Base-by-base conservation (phyloP, 2,329 filamentous ascomycete genomes). In the Ceratocystis destructans region DNA sequence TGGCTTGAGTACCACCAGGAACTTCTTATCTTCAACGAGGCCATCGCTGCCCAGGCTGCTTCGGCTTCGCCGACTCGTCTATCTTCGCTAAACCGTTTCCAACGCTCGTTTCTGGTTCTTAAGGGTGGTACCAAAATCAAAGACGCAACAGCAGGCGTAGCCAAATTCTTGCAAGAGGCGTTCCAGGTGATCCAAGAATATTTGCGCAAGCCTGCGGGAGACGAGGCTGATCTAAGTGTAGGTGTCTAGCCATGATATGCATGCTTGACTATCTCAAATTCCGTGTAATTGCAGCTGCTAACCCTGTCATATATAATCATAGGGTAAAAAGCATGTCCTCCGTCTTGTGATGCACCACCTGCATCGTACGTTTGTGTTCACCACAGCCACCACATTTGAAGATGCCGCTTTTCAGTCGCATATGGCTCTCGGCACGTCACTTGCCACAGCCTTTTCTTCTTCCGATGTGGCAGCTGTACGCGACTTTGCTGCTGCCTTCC, bases 351-450 rank as follows among this genome's bases (percentile, higher is more conserved):
- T 82, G 64, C 79, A 81, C 67, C 84, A 81, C 70, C 80, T 85
- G 75, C 78, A 79, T 72, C 77, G 80, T 22, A 86, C 82, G 0
- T 77, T 82, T 66, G 70, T 71, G 0, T 76, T 84, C 41, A 76
- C 80, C 1, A 78, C 76, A 12, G 73, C 73, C 0, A 25, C 71
- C 3, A 71, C 73, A 0, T 87, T 87, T 69, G 82, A 87, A 66
- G 85, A 87, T 70, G 83, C 83, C 17, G 78, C 76, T 44, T 87
- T 87, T 73, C 84, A 85, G 71, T 84, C 84, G 33, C 84, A 87
- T 71, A 74, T 87, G 15, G 75, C 77, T 0, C 79, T 83, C 64
- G 80, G 81, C 7, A 8, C 41, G 4, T 48, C 64, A 1, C 65
- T 66, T 28, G 57, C 66, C 17, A 17, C 48, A 5, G 37, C 63